Conservation (phyloP, 2,329 filamentous ascomycete genomes). For the Cordyceps cateniannulata region DNA sequence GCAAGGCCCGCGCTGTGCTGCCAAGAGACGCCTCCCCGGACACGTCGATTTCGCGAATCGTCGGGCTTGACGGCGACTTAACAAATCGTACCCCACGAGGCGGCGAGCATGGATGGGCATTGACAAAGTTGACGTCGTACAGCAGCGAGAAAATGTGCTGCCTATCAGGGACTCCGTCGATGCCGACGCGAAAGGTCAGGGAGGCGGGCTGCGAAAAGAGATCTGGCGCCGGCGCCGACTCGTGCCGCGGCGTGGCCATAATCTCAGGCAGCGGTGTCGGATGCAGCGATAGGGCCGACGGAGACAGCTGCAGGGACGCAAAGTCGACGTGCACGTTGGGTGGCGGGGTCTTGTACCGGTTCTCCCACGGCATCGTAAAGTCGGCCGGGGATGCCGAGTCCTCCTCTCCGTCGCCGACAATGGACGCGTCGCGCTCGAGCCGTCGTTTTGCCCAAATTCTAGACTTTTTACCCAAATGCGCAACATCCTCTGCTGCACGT, state of each 20-base stretch:
- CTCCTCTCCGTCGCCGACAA: slow-evolving; percentile 51
- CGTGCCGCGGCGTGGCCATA: slow-evolving; percentile 31
- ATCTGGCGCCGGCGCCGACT: slow-evolving; percentile 25
- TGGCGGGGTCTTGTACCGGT: slow-evolving; percentile 41
- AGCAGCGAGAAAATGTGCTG: slow-evolving; percentile 40
- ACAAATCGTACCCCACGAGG: slow-evolving; percentile 51
- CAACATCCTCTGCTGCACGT: slow-evolving; percentile 36
- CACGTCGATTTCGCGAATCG: slow-evolving; percentile 51
- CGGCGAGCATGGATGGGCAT: slow-evolving; percentile 57
- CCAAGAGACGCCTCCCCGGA: slow-evolving; percentile 37
- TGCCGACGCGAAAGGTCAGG: slow-evolving; percentile 28
- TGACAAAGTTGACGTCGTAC: slow-evolving; percentile 59
- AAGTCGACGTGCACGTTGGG: slow-evolving; percentile 44
- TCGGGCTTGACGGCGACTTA: slow-evolving; percentile 53
- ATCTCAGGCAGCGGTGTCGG: slow-evolving; percentile 38
- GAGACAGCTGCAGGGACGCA: slow-evolving; percentile 42
- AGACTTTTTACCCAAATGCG: slow-evolving; percentile 46
- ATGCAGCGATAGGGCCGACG: slow-evolving; percentile 36
- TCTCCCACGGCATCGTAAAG: slow-evolving; percentile 56
- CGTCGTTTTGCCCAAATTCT: slow-evolving; percentile 55
- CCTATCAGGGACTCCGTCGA: slow-evolving; percentile 34
- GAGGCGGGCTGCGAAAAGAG: slow-evolving; percentile 29
- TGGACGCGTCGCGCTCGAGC: slow-evolving; percentile 54
- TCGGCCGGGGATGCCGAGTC: slow-evolving; percentile 52
- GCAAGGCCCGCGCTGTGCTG: slow-evolving; percentile 39